phyloP scores from a whole-genome alignment of 129 eudicot genomes.

The Arctium lappa region DNA sequence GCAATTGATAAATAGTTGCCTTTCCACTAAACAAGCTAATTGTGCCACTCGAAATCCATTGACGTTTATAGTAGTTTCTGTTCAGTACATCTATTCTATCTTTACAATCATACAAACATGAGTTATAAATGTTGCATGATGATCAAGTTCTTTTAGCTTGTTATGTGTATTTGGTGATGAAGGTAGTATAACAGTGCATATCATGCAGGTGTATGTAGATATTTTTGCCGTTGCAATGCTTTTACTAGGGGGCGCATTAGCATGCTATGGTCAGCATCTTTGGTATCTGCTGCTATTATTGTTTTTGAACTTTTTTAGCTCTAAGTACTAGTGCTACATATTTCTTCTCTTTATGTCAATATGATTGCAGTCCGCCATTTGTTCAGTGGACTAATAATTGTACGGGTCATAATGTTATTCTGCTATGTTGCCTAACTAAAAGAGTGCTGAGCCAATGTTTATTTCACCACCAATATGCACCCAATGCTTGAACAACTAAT shows the following conservation, averaged over 20 bases:
- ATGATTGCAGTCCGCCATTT: neutral
- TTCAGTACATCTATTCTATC: neutral
- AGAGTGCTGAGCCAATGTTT: neutral
- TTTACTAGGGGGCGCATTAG: constrained; percentile 76
- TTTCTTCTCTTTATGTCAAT: neutral
- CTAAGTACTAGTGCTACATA: constrained; percentile 1
- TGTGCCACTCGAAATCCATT: neutral
- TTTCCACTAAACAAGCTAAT: neutral
- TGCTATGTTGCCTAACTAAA: neutral
- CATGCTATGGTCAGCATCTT: constrained; percentile 76
- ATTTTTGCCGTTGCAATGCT: constrained; percentile 57
- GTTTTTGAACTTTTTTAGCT: neutral
- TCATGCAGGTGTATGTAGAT: constrained; percentile 87
- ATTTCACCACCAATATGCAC: neutral
- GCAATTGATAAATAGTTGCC: too few species aligned
- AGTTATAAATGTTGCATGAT: neutral
- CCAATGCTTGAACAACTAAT: neutral
- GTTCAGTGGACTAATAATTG: neutral
- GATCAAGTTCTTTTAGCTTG: neutral
- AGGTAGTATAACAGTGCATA: constrained; percentile 18
- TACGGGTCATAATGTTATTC: neutral
- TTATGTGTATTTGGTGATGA: neutral
- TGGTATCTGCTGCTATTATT: constrained; percentile 22
- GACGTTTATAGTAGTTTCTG: neutral
- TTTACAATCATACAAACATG: neutral